Base-by-base conservation (phyloP, 2,329 filamentous ascomycete species). In the Stemphylium vesicarium region DNA sequence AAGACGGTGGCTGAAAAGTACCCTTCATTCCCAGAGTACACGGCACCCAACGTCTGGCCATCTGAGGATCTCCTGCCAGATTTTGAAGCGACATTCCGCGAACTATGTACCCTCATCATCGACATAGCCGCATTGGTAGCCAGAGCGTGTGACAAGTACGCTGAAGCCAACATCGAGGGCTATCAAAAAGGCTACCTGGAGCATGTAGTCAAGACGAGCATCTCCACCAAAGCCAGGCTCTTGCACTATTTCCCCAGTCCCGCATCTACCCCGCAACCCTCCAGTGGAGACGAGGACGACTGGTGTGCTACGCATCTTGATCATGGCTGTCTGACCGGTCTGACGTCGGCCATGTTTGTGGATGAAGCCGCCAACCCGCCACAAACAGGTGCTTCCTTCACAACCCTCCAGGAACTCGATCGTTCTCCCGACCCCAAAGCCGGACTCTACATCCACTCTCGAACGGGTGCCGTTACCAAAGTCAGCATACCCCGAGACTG, bases 331-430 rank as follows among this genome's bases (percentile, higher is more conserved):
- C 82, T 99, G 29, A 99, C 95, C 0, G 94, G 93, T 12, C 82
- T 99, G 31, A 99, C 95, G 0, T 94, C 90, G 2, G 93, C 94
- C 64, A 96, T 98, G 92, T 98, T 96, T 75, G 84, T 98, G 59
- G 92, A 98, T 70, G 94, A 98, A 78, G 77, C 78, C 0, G 72
- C 71, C 9, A 69, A 77, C 54, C 66, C 78, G 35, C 63, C 77
- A 37, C 71, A 62, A 37, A 65, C 59, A 7, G 68, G 59, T 39
- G 56, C 67, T 43, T 64, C 62, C 35, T 70, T 81, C 13, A 65
- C 82, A 1, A 80, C 84, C 0, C 82, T 96, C 0, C 78, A 83
- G 0, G 94, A 97, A 77, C 84, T 97, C 0, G 74, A 86, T 0
- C 71, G 82, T 0, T 92, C 91, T 3, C 94, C 95, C 0, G 93